Base-by-base conservation (phyloP, 805 yeast species). In the Candida boidinii region DNA sequence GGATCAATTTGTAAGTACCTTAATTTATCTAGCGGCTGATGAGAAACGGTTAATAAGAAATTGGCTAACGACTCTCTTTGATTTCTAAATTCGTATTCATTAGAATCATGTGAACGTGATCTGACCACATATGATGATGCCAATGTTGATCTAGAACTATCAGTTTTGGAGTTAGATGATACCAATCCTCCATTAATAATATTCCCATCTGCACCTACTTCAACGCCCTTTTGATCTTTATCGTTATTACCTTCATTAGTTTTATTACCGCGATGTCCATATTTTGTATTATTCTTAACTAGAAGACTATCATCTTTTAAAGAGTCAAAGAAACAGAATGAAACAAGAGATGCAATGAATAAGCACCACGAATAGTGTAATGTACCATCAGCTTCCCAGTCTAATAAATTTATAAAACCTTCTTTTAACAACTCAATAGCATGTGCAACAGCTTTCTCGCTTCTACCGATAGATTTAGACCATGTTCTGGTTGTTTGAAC, bases 341-440 rank as follows among this genome's bases (percentile, higher is more conserved):
- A 40, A 7, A 39, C 36, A 18, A 43, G 16, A 1, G 41, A 24
- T 5, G 43, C 39, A 12, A 43, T 17, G 25, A 41, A 43, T 13
- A 42, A 28, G 31, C 46, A 40, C 46, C 46, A 42, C 4, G 31
- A 28, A 30, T 42, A 40, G 26, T 42, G 46, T 17, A 39, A 36
- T 5, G 41, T 40, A 2, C 46, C 46, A 30, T 42, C 44, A 19
- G 41, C 44, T 27, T 42, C 38, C 46, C 46, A 42, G 17, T 40
- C 24, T 4, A 38, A 39, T 17, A 42, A 21, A 25, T 36, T 36
- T 12, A 39, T 28, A 18, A 35, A 36, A 2, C 46, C 46, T 30
- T 36, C 39, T 11, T 29, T 35, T 8, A 42, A 28, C 5, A 42
- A 15, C 27, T 40, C 43, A 3, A 32, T 23, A 5, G 46, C 46